These are phyloP conservation scores for Hevea brasiliensis DNA, from an alignment of 345 rosid species.

Conservation along the genomic window DNA sequence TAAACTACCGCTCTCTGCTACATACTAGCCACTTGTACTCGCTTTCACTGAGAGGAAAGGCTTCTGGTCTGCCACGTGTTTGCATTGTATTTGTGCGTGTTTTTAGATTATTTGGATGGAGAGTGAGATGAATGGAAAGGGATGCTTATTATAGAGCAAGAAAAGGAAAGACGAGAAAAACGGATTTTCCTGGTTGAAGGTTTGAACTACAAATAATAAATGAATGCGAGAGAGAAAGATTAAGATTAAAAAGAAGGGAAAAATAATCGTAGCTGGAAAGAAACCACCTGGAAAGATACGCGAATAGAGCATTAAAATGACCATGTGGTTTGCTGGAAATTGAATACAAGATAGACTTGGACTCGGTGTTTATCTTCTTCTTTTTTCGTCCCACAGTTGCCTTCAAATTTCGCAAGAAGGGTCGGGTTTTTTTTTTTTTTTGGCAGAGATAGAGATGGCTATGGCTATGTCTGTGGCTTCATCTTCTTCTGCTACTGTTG, in stretches of 20 bases:
- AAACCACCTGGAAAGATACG: too few relatives aligned
- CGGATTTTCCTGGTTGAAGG: slow-evolving; percentile 8
- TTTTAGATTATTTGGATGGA: fast-evolving
- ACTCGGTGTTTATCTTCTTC: neutral
- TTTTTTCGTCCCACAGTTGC: neutral
- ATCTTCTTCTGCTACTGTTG: slow-evolving; percentile 59
- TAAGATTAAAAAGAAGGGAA: neutral
- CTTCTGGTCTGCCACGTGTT: neutral
- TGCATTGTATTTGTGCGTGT: neutral
- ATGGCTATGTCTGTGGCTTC: slow-evolving; percentile 19
- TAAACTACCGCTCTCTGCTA: neutral
- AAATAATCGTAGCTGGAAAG: too few relatives aligned
- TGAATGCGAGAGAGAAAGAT: neutral
- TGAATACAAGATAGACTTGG: neutral
- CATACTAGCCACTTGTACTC: neutral
- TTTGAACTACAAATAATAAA: neutral
- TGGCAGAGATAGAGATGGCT: neutral
- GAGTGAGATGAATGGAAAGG: neutral
- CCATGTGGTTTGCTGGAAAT: slow-evolving; percentile 9
- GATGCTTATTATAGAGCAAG: neutral
- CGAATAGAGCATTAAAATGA: too few relatives aligned
- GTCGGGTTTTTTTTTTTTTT: neutral
- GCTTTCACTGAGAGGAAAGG: neutral
- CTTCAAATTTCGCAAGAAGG: neutral
- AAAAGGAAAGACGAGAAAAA: slow-evolving; percentile 9